Conservation (phyloP, 164 flowering plant genomes). For the Brasenia schreberi region DNA sequence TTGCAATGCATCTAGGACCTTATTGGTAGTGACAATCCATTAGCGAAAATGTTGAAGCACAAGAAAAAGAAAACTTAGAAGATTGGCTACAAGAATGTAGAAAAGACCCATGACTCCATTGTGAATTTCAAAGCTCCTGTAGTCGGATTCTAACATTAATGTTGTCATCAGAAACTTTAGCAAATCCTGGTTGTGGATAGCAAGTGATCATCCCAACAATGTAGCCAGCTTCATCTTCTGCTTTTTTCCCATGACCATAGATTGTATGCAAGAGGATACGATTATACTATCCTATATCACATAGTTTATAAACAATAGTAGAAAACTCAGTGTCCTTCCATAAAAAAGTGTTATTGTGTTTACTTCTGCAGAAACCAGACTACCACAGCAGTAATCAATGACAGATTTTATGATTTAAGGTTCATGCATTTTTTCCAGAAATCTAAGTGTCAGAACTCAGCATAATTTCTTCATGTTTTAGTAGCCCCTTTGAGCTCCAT, state of each 20-base stretch:
- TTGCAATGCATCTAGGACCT: no score
- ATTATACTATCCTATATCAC: slow-evolving; percentile 48
- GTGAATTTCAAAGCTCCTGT: slow-evolving; percentile 34
- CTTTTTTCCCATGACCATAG: slow-evolving; percentile 62
- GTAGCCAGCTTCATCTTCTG: slow-evolving; percentile 71
- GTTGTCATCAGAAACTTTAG: slow-evolving; percentile 38
- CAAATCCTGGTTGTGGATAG: slow-evolving; percentile 66
- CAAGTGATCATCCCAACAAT: slow-evolving; percentile 88
- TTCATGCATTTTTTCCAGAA: no score
- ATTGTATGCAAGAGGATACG: slow-evolving; percentile 66
- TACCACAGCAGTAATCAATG: no score
- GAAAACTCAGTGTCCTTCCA: no score
- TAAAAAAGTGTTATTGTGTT: no score
- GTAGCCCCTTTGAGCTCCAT: no score
- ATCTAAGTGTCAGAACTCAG: no score
- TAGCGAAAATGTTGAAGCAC: not conserved
- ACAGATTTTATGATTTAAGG: no score
- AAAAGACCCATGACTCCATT: slow-evolving; percentile 90
- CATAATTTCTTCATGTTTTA: no score
- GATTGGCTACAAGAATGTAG: slow-evolving; percentile 59
- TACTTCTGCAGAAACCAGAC: no score
- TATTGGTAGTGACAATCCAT: no score
- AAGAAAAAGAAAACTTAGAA: not conserved
- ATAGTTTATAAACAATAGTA: no score
- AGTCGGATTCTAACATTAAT: slow-evolving; percentile 31